Evolutionary conservation across 371 early-diverging fungal species (phyloP), one percentile per base, ranked within the genome.

Genomic region (Circinella minor): DNA sequence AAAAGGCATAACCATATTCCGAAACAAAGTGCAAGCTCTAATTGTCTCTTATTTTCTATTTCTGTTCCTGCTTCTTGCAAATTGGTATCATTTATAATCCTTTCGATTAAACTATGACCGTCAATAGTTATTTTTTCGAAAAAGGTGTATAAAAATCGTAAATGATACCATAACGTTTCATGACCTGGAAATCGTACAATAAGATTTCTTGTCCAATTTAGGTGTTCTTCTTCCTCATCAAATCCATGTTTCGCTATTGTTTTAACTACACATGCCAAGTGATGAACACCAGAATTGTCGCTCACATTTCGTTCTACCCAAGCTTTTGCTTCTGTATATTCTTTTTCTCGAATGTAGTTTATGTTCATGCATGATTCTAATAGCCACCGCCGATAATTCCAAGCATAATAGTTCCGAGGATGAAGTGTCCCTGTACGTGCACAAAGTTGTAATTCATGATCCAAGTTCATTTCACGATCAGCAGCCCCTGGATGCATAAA

Each of bases 121-220:
- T 39, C 27, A 9, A 34, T 34, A 7, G 6, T 27, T n/a, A 57
- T 10, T 7, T 54, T 6, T n/a, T n/a, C 4, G 7, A 20, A 68
- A n/a, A 43, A 57, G 7, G 48, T 55, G 17, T 17, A 43, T 48
- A 80, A 84, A 64, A 81, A 86, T 47, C 90, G 82, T 46, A 81
- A 75, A 74, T 89, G 88, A 49, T 79, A 85, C 90, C 90, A 89
- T 27, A 88, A 63, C 0, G 88, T 74, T 69, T 88, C 88, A 62
- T 89, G 86, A 13, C 87, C 88, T 9, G 88, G 88, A 49, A 79
- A 89, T 62, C 72, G 73, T 51, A 67, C 38, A 15, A 86, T 80
- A 14, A 86, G 57, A 13, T 66, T 61, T 34, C 77, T 68, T 4
- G 79, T 51, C 78, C 88, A 82, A 13, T 54, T 36, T 61, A 82